These are phyloP conservation scores for Scedosporium minutisporum DNA, from an alignment of 2,329 filamentous ascomycete species.

Conservation along the genomic window DNA sequence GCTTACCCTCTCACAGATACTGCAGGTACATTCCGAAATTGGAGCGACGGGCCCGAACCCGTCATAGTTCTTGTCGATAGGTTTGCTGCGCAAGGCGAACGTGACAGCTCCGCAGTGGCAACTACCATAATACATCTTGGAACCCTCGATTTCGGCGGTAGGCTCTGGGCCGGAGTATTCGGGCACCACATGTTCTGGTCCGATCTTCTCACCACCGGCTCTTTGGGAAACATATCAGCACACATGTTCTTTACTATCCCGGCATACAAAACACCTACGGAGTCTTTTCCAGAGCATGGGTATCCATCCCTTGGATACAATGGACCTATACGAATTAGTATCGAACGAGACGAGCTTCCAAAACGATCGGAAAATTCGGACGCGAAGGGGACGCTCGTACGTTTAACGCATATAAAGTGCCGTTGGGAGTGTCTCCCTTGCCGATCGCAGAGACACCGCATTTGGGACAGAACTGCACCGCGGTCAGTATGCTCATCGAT, in stretches of 20 bases:
- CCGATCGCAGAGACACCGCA: slow-evolving; percentile 37
- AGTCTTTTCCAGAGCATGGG: slow-evolving; percentile 26
- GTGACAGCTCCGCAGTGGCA: slow-evolving; percentile 44
- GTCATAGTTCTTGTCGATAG: slow-evolving; percentile 27
- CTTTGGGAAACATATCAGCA: not conserved
- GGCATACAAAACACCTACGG: slow-evolving; percentile 20
- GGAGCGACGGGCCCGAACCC: slow-evolving; percentile 9
- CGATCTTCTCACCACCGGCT: not conserved
- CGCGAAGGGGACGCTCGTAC: not conserved
- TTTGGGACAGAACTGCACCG: slow-evolving; percentile 37
- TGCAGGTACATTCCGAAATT: slow-evolving; percentile 35
- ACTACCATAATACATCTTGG: slow-evolving; percentile 35
- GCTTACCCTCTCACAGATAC: slow-evolving; percentile 34
- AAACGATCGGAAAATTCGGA: not conserved
- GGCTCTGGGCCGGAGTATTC: slow-evolving; percentile 32
- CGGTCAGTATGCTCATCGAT: not conserved
- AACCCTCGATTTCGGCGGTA: slow-evolving; percentile 23
- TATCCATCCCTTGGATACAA: slow-evolving; percentile 32
- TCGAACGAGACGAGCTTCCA: not conserved
- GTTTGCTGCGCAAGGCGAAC: slow-evolving; percentile 30
- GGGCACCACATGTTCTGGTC: not conserved
- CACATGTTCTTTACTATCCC: not conserved
- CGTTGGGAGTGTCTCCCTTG: not conserved
- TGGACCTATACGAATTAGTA: slow-evolving; percentile 21
- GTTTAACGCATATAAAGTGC: not conserved